Base-by-base conservation (phyloP, 202 grass and related monocot genomes). In the Hordeum pubiflorum region DNA sequence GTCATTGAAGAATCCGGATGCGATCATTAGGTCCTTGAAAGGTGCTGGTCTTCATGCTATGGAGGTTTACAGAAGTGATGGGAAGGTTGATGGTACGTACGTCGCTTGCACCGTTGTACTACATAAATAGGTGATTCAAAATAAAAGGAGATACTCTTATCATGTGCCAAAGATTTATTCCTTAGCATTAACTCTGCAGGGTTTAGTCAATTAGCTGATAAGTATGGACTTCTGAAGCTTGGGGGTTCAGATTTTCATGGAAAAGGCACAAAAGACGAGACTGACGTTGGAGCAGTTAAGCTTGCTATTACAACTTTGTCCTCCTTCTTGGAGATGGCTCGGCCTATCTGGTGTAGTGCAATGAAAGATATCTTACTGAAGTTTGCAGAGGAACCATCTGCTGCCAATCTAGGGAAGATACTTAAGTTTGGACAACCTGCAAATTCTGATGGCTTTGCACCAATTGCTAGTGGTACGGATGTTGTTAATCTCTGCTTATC, bases 191-290 rank as follows among this genome's bases (percentile, higher is more conserved):
- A 40, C 76, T 67, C 27, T 52, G 58, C 88, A 97, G 92, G 84
- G 26, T 97, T 93, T 88, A 62, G 63, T 63, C 85, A 91, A 26
- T 77, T 97, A 79, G 95, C 95, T 39, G 92, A 97, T 50, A 84
- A 76, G 54, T 84, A 93, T 29, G 90, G 74, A 76, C 88, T 97
- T 78, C 43, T 94, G 63, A 97, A 97, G 83, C 76, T 97, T 21
- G 90, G 95, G 61, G 92, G 92, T 89, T 97, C 95, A 57, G 95
- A 97, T 88, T 97, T 94, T 21, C 95, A 97, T 86, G 95, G 90
- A 81, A 89, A 82, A 89, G 88, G 88, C 1, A 73, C 87, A 27
- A 90, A 93, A 72, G 84, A 94, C 69, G 92, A 97, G 74, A 82
- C 88, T 58, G 94, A 91, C 26, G 67, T 94, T 84, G 94, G 94